Conservation (phyloP, 169 alveolate species). For the Eimeria brunetti region DNA sequence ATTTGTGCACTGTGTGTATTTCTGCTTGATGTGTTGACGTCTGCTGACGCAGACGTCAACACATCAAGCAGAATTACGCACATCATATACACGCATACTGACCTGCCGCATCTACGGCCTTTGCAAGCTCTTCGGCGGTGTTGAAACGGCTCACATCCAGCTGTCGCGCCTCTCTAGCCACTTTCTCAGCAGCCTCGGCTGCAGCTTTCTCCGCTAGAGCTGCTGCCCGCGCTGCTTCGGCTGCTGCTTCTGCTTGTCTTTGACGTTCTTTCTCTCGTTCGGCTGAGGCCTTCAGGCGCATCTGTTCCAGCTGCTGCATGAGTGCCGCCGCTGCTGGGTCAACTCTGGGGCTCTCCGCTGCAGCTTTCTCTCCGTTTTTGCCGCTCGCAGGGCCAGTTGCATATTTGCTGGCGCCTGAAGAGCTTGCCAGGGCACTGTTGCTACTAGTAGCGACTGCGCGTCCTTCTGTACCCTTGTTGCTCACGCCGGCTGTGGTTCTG, state of each 20-base stretch:
- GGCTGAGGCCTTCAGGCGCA: constrained; percentile 59
- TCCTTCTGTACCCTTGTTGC: background rate
- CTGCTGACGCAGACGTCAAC: background rate
- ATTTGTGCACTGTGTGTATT: too few species aligned
- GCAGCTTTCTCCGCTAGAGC: constrained; percentile 45
- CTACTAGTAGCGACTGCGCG: constrained; percentile 22
- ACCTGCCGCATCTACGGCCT: constrained; percentile 76
- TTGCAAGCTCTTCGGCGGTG: constrained; percentile 74
- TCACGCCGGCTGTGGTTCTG: constrained; percentile 4
- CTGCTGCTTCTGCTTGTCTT: constrained; percentile 63
- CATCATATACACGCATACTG: background rate
- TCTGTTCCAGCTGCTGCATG: constrained; percentile 57
- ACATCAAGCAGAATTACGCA: background rate
- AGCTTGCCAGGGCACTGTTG: background rate
- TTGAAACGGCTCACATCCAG: constrained; percentile 61
- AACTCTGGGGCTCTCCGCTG: background rate
- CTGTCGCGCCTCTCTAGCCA: constrained; percentile 59
- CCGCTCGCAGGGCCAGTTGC: background rate
- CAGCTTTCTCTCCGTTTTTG: background rate
- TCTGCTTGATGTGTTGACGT: too few species aligned
- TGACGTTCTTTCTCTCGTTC: constrained; percentile 14
- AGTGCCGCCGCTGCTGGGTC: constrained; percentile 53
- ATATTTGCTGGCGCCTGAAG: background rate
- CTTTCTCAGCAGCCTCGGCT: constrained; percentile 41
- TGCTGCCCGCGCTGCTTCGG: constrained; percentile 50